A percentile compares a stretch with the other conserved stretches of the same genome.
phyloP scores from a whole-genome alignment of 2,329 filamentous ascomycete species.

The Ophiostoma perfectum region DNA sequence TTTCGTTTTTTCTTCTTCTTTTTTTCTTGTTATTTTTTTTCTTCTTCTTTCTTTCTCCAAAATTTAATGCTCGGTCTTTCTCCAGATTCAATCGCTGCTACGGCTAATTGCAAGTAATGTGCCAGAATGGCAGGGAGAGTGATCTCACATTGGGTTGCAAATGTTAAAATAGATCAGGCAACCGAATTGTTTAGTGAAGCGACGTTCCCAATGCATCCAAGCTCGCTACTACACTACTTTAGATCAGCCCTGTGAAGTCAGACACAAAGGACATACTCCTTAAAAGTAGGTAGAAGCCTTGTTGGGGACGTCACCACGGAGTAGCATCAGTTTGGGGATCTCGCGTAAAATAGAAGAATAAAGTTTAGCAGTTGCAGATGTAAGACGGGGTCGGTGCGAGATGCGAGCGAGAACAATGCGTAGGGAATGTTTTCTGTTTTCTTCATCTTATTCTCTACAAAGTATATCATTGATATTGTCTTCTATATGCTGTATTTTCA shows the following conservation, averaged over 20 bases:
- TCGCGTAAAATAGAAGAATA: background rate
- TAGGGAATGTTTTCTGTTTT: too few relatives aligned
- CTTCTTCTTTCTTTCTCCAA: background rate
- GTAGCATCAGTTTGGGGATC: background rate
- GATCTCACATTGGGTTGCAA: background rate
- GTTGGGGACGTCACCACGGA: background rate
- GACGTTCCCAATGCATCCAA: too few relatives aligned
- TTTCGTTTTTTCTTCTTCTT: background rate
- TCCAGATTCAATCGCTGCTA: background rate
- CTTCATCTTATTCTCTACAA: background rate
- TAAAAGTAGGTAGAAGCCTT: background rate
- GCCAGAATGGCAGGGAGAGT: too few relatives aligned
- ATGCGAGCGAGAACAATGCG: too few relatives aligned
- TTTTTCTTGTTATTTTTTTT: background rate
- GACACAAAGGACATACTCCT: background rate
- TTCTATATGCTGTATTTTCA: too few relatives aligned
- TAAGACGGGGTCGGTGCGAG: background rate
- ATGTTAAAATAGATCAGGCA: slow-evolving; percentile 5
- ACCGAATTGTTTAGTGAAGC: background rate
- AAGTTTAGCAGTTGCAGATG: background rate
- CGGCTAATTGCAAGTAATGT: too few relatives aligned
- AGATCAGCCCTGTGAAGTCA: background rate
- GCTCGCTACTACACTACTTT: background rate
- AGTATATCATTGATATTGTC: background rate
- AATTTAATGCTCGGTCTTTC: background rate